These are phyloP conservation scores for Saccharomycopsis fodiens DNA, from an alignment of 805 yeast species.

Conservation along the genomic window DNA sequence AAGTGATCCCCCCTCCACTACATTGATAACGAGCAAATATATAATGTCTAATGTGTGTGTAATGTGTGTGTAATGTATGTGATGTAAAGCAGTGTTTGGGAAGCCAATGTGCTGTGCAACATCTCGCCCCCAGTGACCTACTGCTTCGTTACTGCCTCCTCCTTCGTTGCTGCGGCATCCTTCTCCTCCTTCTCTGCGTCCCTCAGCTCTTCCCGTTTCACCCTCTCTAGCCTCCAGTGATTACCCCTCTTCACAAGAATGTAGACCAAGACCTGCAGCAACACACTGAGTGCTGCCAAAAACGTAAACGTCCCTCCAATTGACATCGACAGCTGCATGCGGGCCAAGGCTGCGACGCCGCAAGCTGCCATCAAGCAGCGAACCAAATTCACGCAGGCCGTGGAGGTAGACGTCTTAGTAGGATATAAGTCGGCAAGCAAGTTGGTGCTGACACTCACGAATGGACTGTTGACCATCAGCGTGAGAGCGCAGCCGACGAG, in stretches of 20 bases:
- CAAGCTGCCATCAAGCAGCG: slow-evolving; percentile 71
- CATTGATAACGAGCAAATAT: too few species aligned
- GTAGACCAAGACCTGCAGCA: slow-evolving; percentile 16
- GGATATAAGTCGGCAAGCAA: slow-evolving; percentile 75
- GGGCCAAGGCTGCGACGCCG: slow-evolving; percentile 57
- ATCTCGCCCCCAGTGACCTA: too few species aligned
- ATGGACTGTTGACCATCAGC: slow-evolving; percentile 49
- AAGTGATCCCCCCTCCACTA: too few species aligned
- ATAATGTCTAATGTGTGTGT: too few species aligned
- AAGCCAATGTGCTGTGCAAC: too few species aligned
- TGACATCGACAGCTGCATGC: slow-evolving; percentile 50
- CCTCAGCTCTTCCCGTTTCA: neutral
- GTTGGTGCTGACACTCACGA: slow-evolving; percentile 50
- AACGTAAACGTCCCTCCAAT: slow-evolving; percentile 75
- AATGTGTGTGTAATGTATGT: too few species aligned
- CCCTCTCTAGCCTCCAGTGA: neutral
- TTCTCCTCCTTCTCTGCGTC: neutral
- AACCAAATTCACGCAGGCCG: slow-evolving; percentile 63
- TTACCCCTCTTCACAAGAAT: slow-evolving; percentile 11
- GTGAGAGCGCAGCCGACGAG: slow-evolving; percentile 51
- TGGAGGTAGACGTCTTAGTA: slow-evolving; percentile 59
- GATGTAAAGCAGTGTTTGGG: too few species aligned
- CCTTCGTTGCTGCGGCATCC: too few species aligned
- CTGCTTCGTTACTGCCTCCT: too few species aligned
- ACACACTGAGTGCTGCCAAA: slow-evolving; percentile 43